Conservation (phyloP, 2,329 filamentous ascomycete species). For the Colletotrichum somersetense region DNA sequence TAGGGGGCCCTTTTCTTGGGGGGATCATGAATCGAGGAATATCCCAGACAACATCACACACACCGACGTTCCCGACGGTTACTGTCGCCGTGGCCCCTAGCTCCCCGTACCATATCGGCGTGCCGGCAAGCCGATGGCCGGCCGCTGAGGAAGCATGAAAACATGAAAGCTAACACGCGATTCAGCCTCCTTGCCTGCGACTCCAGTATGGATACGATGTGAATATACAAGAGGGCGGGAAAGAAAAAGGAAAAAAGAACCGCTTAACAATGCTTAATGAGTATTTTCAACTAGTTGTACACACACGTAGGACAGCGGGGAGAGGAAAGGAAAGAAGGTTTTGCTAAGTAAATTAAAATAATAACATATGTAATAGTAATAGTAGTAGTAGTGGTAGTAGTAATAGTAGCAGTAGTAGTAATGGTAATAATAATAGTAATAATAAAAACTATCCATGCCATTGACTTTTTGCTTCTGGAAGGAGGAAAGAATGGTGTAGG, state of each 20-base stretch:
- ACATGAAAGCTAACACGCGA: not conserved
- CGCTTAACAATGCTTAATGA: not conserved
- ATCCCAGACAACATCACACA: not conserved
- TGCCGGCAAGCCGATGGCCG: not conserved
- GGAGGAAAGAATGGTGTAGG: not conserved
- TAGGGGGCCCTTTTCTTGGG: not conserved
- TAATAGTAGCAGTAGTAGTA: too few relatives aligned
- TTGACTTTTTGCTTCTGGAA: not conserved
- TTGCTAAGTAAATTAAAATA: too few relatives aligned
- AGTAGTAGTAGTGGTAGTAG: not conserved
- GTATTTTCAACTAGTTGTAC: not conserved
- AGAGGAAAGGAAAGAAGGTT: not conserved
- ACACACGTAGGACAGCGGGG: not conserved
- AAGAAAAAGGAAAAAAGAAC: too few relatives aligned
- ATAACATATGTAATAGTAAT: too few relatives aligned
- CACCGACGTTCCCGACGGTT: not conserved
- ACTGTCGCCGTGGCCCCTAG: not conserved
- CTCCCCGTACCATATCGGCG: not conserved
- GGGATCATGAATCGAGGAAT: not conserved
- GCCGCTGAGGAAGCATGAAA: not conserved
- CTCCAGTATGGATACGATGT: not conserved
- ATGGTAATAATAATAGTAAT: not conserved
- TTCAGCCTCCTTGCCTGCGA: not conserved
- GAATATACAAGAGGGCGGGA: not conserved
- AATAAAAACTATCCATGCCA: not conserved